Evolutionary conservation across 1,139 yeast species (phyloP), one percentile per base, ranked within the genome.

Genomic region (Arxiozyma bovina): DNA sequence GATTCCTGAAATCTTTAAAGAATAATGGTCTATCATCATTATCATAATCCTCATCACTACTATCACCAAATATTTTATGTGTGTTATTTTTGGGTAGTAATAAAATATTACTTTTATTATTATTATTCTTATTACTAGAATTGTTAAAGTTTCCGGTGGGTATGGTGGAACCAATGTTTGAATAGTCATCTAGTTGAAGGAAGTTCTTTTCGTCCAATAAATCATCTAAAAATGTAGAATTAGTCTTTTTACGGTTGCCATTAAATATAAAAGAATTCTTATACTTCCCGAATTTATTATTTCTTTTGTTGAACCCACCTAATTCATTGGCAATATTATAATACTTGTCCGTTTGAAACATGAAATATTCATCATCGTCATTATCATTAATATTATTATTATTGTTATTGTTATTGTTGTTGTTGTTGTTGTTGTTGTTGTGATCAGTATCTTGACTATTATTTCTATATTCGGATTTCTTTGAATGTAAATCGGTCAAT

Each of bases 1-100:
- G 69, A 50, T 64, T 62, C 44, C 57, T 60, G 45, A 64, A 65
- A 20, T 66, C 66, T 52, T 62, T 60, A 50, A 61, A 54, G n/a
- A 46, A 41, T 8, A 45, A 51, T 30, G 43, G 48, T 5, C 43
- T 23, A 12, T 51, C 42, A 18, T 34, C 30, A 27, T 27, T 11
- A 27, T 5, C 30, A 27, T 27, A 4, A 27, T 40, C 44, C 1
- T n/a, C 20, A 20, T 48, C 40, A 42, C 25, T 44, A 15, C 25
- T 40, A 45, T 45, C 22, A 45, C 30, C 30, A n/a, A 25, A 21
- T 25, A 45, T n/a, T 17, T 45, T 25, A 27, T 45, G 18, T 15
- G 12, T 25, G 1, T 45, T 23, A 44, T 45, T n/a, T n/a, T 45
- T 17, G 4, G 11, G 18, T n/a, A 30, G 27, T 21, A 40, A 47